Evolutionary conservation across 495 filamentous ascomycete genomes (phyloP).

Genomic region (Cercophora newfieldiana): DNA sequence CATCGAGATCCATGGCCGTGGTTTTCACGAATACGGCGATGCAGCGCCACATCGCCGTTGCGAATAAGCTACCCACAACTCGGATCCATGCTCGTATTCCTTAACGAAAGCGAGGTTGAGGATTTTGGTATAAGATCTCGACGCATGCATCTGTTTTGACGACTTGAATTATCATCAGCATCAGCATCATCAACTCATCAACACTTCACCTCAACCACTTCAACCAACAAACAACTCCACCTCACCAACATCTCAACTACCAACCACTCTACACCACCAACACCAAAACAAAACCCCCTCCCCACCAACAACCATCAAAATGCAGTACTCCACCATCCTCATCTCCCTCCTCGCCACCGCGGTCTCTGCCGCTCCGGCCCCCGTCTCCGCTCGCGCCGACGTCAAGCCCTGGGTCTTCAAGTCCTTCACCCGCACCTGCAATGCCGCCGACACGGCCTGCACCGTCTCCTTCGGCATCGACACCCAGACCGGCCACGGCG

Average conservation of each 20-base stretch:
- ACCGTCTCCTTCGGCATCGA: constrained; percentile 51
- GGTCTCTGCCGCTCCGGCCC: constrained; percentile 35
- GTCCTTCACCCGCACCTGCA: constrained; percentile 50
- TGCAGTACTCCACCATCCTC: constrained; percentile 50
- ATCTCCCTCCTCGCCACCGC: constrained; percentile 41
- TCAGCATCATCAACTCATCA: background rate
- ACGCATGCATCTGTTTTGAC: no score
- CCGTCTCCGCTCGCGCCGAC: constrained; percentile 43
- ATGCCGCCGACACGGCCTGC: constrained; percentile 46
- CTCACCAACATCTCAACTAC: background rate
- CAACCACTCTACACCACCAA: background rate
- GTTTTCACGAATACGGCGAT: background rate
- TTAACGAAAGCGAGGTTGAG: no score
- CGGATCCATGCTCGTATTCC: no score
- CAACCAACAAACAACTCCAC: no score
- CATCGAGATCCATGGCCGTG: background rate
- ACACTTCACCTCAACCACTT: background rate
- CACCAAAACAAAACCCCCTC: background rate
- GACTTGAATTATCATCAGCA: no score
- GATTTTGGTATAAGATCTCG: no score
- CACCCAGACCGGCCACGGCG: constrained; percentile 40
- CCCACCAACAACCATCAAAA: constrained; percentile 23
- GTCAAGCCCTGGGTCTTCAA: constrained; percentile 50
- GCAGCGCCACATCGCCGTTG: background rate
- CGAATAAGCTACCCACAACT: background rate